phyloP scores from a whole-genome alignment of 2,329 filamentous ascomycete genomes.

The Stenocarpella maydis region DNA sequence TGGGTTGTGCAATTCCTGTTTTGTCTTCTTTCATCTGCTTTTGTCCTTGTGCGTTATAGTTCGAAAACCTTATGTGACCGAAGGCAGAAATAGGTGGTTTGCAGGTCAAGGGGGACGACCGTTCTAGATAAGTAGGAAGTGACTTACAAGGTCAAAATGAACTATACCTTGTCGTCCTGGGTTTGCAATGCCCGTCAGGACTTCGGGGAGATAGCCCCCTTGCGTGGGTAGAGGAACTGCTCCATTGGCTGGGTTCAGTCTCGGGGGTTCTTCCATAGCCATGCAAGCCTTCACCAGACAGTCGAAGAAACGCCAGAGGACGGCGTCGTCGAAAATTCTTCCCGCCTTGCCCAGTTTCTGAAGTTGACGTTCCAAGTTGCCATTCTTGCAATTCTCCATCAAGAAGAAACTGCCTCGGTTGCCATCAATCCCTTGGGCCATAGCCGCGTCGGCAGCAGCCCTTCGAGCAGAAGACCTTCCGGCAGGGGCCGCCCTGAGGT shows the following conservation, averaged over 20 bases:
- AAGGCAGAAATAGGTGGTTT: too few species aligned
- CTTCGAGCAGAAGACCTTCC: background rate
- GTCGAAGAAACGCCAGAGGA: slow-evolving; percentile 36
- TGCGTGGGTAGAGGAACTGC: background rate
- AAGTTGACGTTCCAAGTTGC: background rate
- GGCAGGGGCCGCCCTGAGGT: background rate
- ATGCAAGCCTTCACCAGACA: slow-evolving; percentile 37
- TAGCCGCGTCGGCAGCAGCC: background rate
- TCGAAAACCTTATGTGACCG: too few species aligned
- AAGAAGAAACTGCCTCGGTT: background rate
- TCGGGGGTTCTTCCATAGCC: slow-evolving; percentile 35
- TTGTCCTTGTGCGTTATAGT: too few species aligned
- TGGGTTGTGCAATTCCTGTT: too few species aligned
- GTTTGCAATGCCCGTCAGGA: background rate
- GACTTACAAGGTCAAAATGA: slow-evolving; percentile 16
- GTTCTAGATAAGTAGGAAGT: background rate
- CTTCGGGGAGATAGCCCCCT: background rate
- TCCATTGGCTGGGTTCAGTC: background rate
- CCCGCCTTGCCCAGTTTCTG: background rate
- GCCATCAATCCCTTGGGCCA: background rate
- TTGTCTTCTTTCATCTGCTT: too few species aligned
- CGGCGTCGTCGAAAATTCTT: background rate
- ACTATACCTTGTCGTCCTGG: background rate
- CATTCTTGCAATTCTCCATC: slow-evolving; percentile 24
- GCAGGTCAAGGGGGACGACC: too few species aligned